Evolutionary conservation across 2,329 filamentous ascomycete species (phyloP).

Genomic region (Cordyceps javanica): DNA sequence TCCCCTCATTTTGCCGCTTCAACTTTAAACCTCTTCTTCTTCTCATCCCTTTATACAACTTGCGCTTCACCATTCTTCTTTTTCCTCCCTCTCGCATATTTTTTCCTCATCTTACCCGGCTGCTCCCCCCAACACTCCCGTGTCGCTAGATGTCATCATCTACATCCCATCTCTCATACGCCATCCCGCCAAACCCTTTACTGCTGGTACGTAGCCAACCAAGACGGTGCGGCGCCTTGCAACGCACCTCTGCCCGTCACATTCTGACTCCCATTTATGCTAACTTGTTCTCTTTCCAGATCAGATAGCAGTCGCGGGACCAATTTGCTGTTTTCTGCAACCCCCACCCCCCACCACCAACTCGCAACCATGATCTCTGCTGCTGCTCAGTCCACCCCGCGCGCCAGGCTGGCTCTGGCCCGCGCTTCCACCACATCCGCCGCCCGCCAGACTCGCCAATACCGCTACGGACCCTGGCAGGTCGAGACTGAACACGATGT

Average conservation of each 20-base stretch:
- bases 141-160: slow-evolving; percentile 1
- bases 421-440: slow-evolving; percentile 7
- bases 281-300: background rate
- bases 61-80: background rate
- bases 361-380: slow-evolving; percentile 1
- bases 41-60: background rate
- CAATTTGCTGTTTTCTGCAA: too few species aligned
- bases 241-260: background rate
- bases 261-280: background rate
- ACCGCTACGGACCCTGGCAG: slow-evolving; percentile 10
- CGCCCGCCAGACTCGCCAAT: slow-evolving; percentile 7
- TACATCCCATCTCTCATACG: background rate
- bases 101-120: background rate
- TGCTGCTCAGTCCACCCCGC: slow-evolving; percentile 10
- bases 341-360: background rate
- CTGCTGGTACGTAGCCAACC: background rate
- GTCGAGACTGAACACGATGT: slow-evolving; percentile 34
- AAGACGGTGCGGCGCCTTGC: too few species aligned
- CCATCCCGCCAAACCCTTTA: slow-evolving; percentile 2
- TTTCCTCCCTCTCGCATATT: background rate
- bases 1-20: slow-evolving; percentile 8
- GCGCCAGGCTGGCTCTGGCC: slow-evolving; percentile 12
- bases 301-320: slow-evolving; percentile 5
- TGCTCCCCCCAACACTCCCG: background rate
- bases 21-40: slow-evolving; percentile 1